Conservation (phyloP, 2,329 filamentous ascomycete genomes). For the Falciphora oryzae region DNA sequence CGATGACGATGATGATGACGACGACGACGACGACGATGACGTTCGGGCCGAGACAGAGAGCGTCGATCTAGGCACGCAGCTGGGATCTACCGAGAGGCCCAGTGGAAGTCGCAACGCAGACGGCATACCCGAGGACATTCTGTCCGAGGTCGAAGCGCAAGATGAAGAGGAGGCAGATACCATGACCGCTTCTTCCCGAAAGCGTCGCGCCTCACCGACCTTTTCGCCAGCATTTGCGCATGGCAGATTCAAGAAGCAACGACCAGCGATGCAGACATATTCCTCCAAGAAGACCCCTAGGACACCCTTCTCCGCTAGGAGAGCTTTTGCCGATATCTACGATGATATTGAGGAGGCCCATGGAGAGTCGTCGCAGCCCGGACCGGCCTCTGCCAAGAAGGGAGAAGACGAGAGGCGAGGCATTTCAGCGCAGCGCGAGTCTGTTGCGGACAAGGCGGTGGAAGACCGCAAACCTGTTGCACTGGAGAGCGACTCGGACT, state of each 20-base stretch:
- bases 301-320: conserved; percentile 4
- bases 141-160: neutral
- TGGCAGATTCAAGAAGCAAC: conserved; percentile 5
- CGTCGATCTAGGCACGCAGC: conserved; percentile 7
- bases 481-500: neutral
- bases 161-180: neutral
- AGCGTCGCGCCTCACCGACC: neutral
- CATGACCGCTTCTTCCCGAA: neutral
- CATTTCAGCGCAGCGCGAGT: neutral
- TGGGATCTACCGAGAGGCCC: neutral
- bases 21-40: conserved; percentile 14
- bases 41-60: conserved; percentile 17
- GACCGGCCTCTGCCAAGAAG: neutral
- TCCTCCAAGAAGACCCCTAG: neutral
- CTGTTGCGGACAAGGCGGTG: neutral
- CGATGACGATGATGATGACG: conserved; percentile 15
- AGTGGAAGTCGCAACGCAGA: neutral
- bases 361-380: conserved; percentile 13
- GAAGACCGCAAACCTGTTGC: neutral
- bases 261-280: neutral
- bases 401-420: too few relatives aligned
- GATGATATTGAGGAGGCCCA: conserved; percentile 15
- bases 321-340: neutral
- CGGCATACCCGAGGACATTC: neutral
- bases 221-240: conserved; percentile 1